Conservation (phyloP, 768 basidiomycete species). For the Suillus plorans region DNA sequence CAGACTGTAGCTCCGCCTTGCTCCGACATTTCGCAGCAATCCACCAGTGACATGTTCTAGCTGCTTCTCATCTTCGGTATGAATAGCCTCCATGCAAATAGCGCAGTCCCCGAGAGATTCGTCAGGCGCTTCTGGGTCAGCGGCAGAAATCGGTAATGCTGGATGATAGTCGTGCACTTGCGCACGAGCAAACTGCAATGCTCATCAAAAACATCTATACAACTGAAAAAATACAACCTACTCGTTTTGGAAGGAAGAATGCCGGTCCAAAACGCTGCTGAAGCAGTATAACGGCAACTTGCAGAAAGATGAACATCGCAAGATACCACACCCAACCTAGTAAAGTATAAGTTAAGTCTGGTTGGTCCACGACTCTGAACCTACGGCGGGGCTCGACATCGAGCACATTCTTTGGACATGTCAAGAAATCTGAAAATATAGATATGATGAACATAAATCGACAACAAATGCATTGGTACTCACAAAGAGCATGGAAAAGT, state of each 20-base stretch:
- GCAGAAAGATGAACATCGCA: conserved; percentile 57
- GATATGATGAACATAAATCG: conserved; percentile 5
- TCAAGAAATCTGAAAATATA: conserved; percentile 63
- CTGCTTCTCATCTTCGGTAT: conserved; percentile 44
- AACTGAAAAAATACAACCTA: conserved; percentile 31
- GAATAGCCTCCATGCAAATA: conserved; percentile 90
- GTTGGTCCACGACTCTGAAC: conserved; percentile 22
- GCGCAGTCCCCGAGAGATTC: conserved; percentile 84
- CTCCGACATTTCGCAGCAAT: conserved; percentile 35
- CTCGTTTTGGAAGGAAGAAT: conserved; percentile 78
- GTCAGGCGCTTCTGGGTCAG: conserved; percentile 74
- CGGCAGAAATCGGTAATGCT: conserved; percentile 50
- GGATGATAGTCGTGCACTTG: conserved; percentile 88
- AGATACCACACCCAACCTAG: conserved; percentile 68
- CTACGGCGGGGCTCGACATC: conserved; percentile 74
- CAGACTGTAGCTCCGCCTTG: conserved; percentile 72
- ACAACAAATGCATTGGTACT: conserved; percentile 29
- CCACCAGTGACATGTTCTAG: conserved; percentile 36
- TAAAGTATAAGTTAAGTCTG: conserved; percentile 8
- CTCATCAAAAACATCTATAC: background rate
- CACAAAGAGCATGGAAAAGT: conserved; percentile 72
- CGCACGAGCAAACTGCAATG: conserved; percentile 51
- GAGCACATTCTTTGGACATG: conserved; percentile 83
- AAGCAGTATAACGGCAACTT: conserved; percentile 60
- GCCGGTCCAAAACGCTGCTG: conserved; percentile 78